Percentiles rank a stretch among this genome's conserved stretches.
Evolutionary conservation across 2,329 filamentous ascomycete species (phyloP).

Genomic region (Ophiosphaerella korrae): DNA sequence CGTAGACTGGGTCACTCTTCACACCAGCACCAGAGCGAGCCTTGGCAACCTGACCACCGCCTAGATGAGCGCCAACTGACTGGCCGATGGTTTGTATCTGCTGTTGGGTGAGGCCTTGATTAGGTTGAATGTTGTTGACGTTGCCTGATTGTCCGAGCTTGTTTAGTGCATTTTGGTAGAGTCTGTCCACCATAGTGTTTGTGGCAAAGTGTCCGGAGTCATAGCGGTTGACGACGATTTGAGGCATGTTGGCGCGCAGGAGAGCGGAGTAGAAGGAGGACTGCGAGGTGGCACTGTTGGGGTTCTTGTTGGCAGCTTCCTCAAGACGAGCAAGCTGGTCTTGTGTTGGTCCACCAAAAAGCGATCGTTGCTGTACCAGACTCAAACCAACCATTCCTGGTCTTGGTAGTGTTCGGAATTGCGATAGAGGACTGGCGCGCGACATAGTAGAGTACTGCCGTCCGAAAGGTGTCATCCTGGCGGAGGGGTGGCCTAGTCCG

Average conservation of each 20-base stretch:
- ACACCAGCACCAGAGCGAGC: slow-evolving; percentile 66
- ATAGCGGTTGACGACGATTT: slow-evolving; percentile 89
- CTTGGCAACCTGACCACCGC: slow-evolving; percentile 68
- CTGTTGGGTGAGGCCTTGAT: slow-evolving; percentile 56
- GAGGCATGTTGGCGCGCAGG: slow-evolving; percentile 88
- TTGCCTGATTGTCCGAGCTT: slow-evolving; percentile 58
- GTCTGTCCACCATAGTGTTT: slow-evolving; percentile 76
- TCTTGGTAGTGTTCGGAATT: slow-evolving; percentile 35
- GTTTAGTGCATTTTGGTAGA: slow-evolving; percentile 77
- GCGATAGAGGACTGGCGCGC: slow-evolving; percentile 40
- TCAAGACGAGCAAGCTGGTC: slow-evolving; percentile 82
- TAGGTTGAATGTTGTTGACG: slow-evolving; percentile 23
- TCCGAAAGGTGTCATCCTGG: slow-evolving; percentile 31
- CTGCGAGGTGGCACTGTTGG: slow-evolving; percentile 83
- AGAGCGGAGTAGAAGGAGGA: slow-evolving; percentile 93
- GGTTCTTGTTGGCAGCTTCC: slow-evolving; percentile 90
- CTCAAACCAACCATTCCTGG: slow-evolving; percentile 44
- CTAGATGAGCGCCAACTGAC: slow-evolving; percentile 74
- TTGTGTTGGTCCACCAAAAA: slow-evolving; percentile 55
- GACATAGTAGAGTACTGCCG: slow-evolving; percentile 49
- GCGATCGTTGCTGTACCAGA: slow-evolving; percentile 50
- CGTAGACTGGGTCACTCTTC: slow-evolving; percentile 87
- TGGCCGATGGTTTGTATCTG: slow-evolving; percentile 81
- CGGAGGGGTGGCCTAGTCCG: slow-evolving; percentile 43
- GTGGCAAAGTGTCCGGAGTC: slow-evolving; percentile 83